Evolutionary conservation across 148 eudicot species (phyloP).

Genomic region (Silene latifolia): DNA sequence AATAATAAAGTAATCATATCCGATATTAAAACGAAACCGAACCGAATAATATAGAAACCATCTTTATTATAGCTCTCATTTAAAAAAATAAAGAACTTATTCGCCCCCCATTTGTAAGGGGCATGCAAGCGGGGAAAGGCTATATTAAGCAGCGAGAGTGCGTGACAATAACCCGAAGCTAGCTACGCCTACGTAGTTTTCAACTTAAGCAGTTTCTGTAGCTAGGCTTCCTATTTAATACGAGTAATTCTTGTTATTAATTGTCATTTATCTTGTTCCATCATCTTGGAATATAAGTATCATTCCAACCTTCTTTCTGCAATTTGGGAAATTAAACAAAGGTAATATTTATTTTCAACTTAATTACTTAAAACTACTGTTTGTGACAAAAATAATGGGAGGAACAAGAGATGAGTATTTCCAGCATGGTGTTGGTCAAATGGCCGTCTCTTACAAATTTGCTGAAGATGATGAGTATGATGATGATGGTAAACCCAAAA

Average conservation of each 20-base stretch:
- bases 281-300: neutral
- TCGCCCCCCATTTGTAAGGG: too few species aligned
- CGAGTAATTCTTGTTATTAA: neutral
- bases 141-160: neutral
- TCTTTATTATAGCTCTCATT: too few species aligned
- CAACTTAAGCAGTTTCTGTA: neutral
- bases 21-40: too few species aligned
- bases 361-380: too few species aligned
- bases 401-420: constrained; percentile 20
- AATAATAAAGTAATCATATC: too few species aligned
- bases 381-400: constrained; percentile 5
- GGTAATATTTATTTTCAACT: too few species aligned
- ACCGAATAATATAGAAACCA: too few species aligned
- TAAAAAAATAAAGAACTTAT: too few species aligned
- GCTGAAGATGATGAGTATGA: constrained; percentile 25
- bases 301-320: neutral
- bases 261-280: neutral
- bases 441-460: constrained; percentile 17
- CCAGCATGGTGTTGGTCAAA: neutral
- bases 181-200: neutral
- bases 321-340: neutral
- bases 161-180: neutral
- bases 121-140: too few species aligned
- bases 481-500: constrained; percentile 47
- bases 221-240: neutral